These are phyloP conservation scores for Nannizziopsis barbatae DNA, from an alignment of 2,329 filamentous ascomycete species.

Conservation along the genomic window DNA sequence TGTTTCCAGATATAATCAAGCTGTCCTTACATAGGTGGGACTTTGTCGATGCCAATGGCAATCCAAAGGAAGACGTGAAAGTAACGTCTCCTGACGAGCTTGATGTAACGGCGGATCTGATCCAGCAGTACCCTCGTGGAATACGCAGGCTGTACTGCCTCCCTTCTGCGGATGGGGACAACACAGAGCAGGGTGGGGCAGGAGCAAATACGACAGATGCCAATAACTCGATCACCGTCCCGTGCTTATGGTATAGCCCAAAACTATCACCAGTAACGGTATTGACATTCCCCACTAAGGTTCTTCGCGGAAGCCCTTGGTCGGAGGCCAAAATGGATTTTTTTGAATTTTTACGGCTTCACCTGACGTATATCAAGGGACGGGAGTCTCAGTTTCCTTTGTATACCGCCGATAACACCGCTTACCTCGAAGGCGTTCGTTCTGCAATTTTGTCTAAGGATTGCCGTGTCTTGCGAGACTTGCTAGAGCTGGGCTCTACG, in stretches of 20 bases:
- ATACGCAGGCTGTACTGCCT: neutral
- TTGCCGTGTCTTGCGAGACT: slow-evolving; percentile 21
- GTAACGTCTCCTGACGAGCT: slow-evolving; percentile 16
- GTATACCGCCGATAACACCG: slow-evolving; percentile 9
- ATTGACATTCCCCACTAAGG: slow-evolving; percentile 21
- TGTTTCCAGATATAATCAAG: slow-evolving; percentile 27
- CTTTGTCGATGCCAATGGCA: slow-evolving; percentile 14
- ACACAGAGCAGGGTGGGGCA: too few relatives aligned
- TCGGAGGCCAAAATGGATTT: slow-evolving; percentile 22
- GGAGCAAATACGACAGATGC: too few relatives aligned
- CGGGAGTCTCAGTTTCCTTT: neutral
- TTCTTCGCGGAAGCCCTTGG: slow-evolving; percentile 25
- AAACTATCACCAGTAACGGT: neutral
- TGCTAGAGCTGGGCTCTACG: slow-evolving; percentile 33
- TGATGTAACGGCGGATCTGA: slow-evolving; percentile 10
- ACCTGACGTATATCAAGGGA: slow-evolving; percentile 11
- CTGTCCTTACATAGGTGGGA: slow-evolving; percentile 28
- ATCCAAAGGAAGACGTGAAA: slow-evolving; percentile 17
- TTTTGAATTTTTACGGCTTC: slow-evolving; percentile 28
- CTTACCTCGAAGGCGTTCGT: slow-evolving; percentile 32
- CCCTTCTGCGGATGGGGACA: neutral
- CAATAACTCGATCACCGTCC: neutral
- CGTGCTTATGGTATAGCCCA: neutral
- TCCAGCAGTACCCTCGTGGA: neutral
- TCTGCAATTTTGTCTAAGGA: slow-evolving; percentile 30